These are phyloP conservation scores for Gnetum montanum DNA, from an alignment of 75 land plant genomes.

Conservation along the genomic window DNA sequence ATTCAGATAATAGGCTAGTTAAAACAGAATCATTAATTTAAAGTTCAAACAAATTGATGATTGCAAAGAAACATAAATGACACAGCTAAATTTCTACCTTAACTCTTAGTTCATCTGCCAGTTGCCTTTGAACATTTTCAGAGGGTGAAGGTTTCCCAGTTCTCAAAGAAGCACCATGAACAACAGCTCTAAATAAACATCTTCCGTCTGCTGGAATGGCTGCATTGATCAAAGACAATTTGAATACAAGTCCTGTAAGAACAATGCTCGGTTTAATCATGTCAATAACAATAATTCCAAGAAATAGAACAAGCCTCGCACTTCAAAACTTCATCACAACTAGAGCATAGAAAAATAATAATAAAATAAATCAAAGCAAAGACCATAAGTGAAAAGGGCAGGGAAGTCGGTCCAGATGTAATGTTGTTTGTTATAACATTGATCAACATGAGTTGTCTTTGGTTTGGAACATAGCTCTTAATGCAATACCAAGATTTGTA, in stretches of 20 bases:
- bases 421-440: too few relatives aligned
- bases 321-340: background rate
- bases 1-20: too few relatives aligned
- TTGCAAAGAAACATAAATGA: too few relatives aligned
- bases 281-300: too few relatives aligned
- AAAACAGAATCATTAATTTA: background rate
- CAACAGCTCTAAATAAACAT: conserved; percentile 92
- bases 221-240: conserved; percentile 18
- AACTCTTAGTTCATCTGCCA: conserved; percentile 86
- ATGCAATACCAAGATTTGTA: too few relatives aligned
- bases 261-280: too few relatives aligned
- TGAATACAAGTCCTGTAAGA: background rate
- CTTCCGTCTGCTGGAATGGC: conserved; percentile 99
- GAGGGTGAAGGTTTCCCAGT: conserved; percentile 59
- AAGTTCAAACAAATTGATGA: too few relatives aligned
- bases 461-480: too few relatives aligned
- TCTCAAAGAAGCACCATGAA: conserved; percentile 69
- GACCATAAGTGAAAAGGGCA: too few relatives aligned
- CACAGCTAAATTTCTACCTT: conserved; percentile 23
- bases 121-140: conserved; percentile 49
- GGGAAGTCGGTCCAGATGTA: too few relatives aligned
- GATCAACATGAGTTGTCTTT: too few relatives aligned
- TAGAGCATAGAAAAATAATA: background rate
- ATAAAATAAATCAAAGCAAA: background rate
- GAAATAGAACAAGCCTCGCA: background rate